Conservation (phyloP, 2,329 filamentous ascomycete species). For the Xylariales sp. region DNA sequence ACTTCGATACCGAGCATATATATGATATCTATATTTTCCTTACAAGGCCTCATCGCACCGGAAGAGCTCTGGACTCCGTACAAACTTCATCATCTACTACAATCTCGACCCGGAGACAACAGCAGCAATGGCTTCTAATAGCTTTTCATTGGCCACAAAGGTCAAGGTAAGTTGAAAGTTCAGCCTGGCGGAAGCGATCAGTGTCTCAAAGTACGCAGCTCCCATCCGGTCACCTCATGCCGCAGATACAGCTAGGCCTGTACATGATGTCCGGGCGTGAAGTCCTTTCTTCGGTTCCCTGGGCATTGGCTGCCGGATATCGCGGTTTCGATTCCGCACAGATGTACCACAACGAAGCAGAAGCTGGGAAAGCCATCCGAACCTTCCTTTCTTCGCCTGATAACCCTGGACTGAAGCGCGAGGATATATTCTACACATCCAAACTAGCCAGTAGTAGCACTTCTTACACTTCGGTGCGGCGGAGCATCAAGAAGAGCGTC, state of each 20-base stretch:
- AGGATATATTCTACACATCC: conserved; percentile 74
- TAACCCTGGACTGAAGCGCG: conserved; percentile 49
- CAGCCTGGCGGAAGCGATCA: too few relatives aligned
- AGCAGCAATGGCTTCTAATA: conserved; percentile 18
- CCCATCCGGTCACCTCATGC: conserved; percentile 62
- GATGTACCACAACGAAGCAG: conserved; percentile 63
- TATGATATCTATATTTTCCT: too few relatives aligned
- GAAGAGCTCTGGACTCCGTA: too few relatives aligned
- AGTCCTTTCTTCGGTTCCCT: conserved; percentile 51
- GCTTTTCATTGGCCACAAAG: conserved; percentile 22
- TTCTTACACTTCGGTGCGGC: conserved; percentile 62
- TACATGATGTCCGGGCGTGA: conserved; percentile 65
- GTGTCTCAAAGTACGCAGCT: too few relatives aligned
- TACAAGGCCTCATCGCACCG: too few relatives aligned
- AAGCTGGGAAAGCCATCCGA: conserved; percentile 62
- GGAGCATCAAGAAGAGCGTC: conserved; percentile 61
- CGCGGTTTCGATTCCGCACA: conserved; percentile 49
- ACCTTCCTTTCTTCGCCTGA: conserved; percentile 49
- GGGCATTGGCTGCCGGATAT: conserved; percentile 50
- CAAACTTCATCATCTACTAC: too few relatives aligned
- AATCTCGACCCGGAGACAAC: too few relatives aligned
- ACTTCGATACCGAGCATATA: too few relatives aligned
- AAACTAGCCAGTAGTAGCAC: conserved; percentile 65
- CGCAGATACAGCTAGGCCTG: conserved; percentile 68
- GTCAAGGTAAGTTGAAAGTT: conserved; percentile 18